Percentiles rank a stretch among this genome's conserved stretches.
Evolutionary conservation across 2,329 filamentous ascomycete species (phyloP).

Genomic region (Monosporascus sp.): DNA sequence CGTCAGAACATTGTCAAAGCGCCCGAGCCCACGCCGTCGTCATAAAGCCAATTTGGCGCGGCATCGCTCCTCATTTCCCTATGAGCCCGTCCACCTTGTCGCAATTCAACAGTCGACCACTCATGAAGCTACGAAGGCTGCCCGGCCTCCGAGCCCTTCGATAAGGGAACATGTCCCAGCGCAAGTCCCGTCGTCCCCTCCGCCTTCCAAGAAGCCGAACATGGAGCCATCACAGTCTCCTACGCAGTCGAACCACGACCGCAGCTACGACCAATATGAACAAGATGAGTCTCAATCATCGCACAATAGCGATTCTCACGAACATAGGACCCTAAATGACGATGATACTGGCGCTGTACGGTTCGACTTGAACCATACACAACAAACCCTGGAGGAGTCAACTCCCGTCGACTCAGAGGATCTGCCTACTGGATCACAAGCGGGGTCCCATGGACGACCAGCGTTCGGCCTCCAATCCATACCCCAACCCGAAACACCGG

Average conservation of each 20-base stretch:
- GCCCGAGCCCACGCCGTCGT: constrained; percentile 2
- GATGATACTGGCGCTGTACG: constrained; percentile 46
- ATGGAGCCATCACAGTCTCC: constrained; percentile 46
- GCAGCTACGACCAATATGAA: constrained; percentile 46
- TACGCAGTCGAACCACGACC: constrained; percentile 51
- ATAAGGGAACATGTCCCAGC: constrained; percentile 11
- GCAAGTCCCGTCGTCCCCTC: constrained; percentile 3
- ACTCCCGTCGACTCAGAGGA: constrained; percentile 12
- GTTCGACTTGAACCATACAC: constrained; percentile 31
- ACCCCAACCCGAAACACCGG: constrained; percentile 44
- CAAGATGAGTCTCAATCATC: constrained; percentile 21
- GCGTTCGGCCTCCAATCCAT: constrained; percentile 17
- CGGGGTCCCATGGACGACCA: constrained; percentile 32
- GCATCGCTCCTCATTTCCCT: background rate
- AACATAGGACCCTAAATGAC: constrained; percentile 33
- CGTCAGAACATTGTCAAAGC: constrained; percentile 2
- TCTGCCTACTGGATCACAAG: constrained; percentile 16
- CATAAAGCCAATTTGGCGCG: background rate
- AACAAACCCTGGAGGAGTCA: constrained; percentile 23
- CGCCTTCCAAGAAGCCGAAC: constrained; percentile 19
- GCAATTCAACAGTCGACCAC: constrained; percentile 1
- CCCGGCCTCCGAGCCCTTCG: constrained; percentile 6
- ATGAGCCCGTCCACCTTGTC: constrained; percentile 3
- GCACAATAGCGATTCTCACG: constrained; percentile 16
- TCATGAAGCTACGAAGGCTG: constrained; percentile 7